A percentile compares a stretch with the other conserved stretches of the same genome.
Evolutionary conservation across 2,329 filamentous ascomycete genomes (phyloP).

Genomic region (Diaporthe caulivora): DNA sequence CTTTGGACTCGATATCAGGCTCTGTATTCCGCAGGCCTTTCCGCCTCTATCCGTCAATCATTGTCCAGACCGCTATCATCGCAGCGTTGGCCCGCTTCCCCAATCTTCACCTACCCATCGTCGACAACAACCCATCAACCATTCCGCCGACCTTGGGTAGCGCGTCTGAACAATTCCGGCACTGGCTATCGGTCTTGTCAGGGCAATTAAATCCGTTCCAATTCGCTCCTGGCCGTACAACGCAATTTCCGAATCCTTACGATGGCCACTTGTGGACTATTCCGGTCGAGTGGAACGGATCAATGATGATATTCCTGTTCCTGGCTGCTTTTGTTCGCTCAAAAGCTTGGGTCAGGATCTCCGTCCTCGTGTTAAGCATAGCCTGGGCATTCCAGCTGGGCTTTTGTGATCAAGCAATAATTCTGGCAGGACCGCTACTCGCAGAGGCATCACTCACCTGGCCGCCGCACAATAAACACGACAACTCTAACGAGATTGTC

Average conservation of each 20-base stretch:
- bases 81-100: slow-evolving; percentile 19
- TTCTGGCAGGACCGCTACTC: slow-evolving; percentile 41
- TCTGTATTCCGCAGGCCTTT: slow-evolving; percentile 47
- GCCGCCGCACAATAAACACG: background rate
- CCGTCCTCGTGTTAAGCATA: slow-evolving; percentile 35
- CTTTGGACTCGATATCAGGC: slow-evolving; percentile 41
- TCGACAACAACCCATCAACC: slow-evolving; percentile 5
- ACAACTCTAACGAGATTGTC: background rate
- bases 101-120: background rate
- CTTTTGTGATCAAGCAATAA: slow-evolving; percentile 8
- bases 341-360: slow-evolving; percentile 40
- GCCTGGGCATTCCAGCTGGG: slow-evolving; percentile 35
- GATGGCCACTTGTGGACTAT: slow-evolving; percentile 44
- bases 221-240: background rate
- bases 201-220: slow-evolving; percentile 3
- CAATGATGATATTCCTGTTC: slow-evolving; percentile 40
- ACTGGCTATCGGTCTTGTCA: background rate
- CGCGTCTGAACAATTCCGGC: background rate
- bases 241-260: slow-evolving; percentile 35
- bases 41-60: slow-evolving; percentile 48
- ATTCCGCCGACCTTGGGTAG: background rate
- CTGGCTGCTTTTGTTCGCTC: slow-evolving; percentile 37
- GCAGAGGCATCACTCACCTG: slow-evolving; percentile 40
- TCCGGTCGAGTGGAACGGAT: slow-evolving; percentile 43
- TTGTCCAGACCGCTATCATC: slow-evolving; percentile 43